These are phyloP conservation scores for Adiantum capillusveneris DNA, from an alignment of 75 land plant species.

Conservation along the genomic window DNA sequence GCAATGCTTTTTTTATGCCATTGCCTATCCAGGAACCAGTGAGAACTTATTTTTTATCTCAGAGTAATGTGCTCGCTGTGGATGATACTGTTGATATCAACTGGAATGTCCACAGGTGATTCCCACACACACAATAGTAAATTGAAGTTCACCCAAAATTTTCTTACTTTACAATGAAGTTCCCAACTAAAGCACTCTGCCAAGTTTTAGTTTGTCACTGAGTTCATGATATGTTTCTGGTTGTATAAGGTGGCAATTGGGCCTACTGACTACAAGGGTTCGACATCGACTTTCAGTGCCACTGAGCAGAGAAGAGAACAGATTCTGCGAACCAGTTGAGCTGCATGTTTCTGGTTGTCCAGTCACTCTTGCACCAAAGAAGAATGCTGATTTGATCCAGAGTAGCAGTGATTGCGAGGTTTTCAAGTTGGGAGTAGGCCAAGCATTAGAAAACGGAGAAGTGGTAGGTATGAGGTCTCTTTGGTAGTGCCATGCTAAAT, in stretches of 20 bases:
- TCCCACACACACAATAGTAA: too few relatives aligned
- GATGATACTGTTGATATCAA: too few relatives aligned
- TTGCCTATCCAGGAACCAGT: too few relatives aligned
- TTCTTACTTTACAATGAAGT: too few relatives aligned
- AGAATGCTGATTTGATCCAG: slow-evolving; percentile 12
- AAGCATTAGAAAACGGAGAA: slow-evolving; percentile 12
- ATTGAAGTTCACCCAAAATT: too few relatives aligned
- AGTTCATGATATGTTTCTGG: background rate
- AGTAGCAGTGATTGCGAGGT: slow-evolving; percentile 10
- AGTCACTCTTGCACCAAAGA: slow-evolving; percentile 25
- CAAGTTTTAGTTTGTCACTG: too few relatives aligned
- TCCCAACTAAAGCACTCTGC: too few relatives aligned
- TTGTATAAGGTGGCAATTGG: slow-evolving; percentile 28
- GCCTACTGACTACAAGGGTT: slow-evolving; percentile 26
- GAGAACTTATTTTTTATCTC: too few relatives aligned
- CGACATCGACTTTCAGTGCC: slow-evolving; percentile 28
- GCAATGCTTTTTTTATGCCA: too few relatives aligned
- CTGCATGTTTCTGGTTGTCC: slow-evolving; percentile 9
- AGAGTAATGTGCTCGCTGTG: too few relatives aligned
- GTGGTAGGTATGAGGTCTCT: slow-evolving; percentile 13
- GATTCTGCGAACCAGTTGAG: slow-evolving; percentile 19
- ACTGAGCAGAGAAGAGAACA: slow-evolving; percentile 11
- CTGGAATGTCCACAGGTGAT: too few relatives aligned
- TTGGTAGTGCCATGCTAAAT: too few relatives aligned
- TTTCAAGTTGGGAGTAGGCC: slow-evolving; percentile 23